Evolutionary conservation across 2,329 filamentous ascomycete genomes (phyloP).

Genomic region (Clarireedia paspali): DNA sequence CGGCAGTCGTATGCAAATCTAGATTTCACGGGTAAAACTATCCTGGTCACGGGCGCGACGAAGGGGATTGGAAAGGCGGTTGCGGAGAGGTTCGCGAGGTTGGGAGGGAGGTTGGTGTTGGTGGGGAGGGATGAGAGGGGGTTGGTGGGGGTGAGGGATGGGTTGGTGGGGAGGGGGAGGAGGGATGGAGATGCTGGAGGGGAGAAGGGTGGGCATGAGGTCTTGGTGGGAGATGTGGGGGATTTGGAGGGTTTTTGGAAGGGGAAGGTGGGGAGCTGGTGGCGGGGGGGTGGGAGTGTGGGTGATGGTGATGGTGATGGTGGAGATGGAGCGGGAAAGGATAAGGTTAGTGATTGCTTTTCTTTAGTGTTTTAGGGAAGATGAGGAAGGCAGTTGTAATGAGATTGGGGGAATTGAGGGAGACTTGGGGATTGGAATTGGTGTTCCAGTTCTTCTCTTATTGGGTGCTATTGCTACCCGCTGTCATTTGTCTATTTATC

Average conservation of each 20-base stretch:
- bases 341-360: not conserved
- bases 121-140: constrained; percentile 50
- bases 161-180: constrained; percentile 30
- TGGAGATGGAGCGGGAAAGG: not conserved
- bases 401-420: not conserved
- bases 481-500: too few relatives aligned
- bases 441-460: not conserved
- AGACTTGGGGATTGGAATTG: constrained; percentile 1
- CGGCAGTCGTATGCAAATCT: too few relatives aligned
- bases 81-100: constrained; percentile 54
- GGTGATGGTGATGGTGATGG: too few relatives aligned
- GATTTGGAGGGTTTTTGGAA: constrained; percentile 22
- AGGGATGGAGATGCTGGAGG: constrained; percentile 41
- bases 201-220: constrained; percentile 12
- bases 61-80: constrained; percentile 64
- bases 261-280: not conserved
- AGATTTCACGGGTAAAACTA: constrained; percentile 21
- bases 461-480: too few relatives aligned
- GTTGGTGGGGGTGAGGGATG: constrained; percentile 56
- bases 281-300: not conserved
- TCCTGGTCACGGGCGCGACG: constrained; percentile 61
- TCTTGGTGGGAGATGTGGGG: constrained; percentile 27
- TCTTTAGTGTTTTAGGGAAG: not conserved
- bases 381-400: not conserved
- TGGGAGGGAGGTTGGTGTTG: constrained; percentile 53